phyloP scores from a whole-genome alignment of 768 basidiomycete species.

The Tylopilus balloui region DNA sequence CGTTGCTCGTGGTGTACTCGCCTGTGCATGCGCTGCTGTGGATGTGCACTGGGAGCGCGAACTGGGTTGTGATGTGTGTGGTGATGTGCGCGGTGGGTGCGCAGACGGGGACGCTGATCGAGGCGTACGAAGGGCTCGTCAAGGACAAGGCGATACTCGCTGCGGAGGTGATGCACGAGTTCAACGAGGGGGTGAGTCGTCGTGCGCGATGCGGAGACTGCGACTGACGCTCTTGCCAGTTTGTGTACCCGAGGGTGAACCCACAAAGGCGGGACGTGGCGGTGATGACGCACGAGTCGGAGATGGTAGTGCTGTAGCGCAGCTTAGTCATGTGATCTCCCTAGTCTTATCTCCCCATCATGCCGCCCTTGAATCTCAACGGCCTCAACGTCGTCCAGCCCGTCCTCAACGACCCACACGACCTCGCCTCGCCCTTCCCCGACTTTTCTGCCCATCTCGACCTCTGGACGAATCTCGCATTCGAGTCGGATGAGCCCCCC shows the following conservation, averaged over 20 bases:
- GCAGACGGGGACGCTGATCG: constrained; percentile 45
- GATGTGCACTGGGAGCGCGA: constrained; percentile 63
- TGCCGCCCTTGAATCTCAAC: constrained; percentile 64
- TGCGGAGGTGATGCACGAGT: constrained; percentile 80
- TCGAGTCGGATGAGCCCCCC: constrained; percentile 69
- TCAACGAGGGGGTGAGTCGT: constrained; percentile 65
- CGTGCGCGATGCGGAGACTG: background rate
- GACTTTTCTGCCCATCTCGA: constrained; percentile 76
- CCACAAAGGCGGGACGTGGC: constrained; percentile 73
- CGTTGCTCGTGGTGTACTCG: constrained; percentile 72
- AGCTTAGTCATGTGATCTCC: constrained; percentile 9
- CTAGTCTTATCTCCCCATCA: constrained; percentile 24
- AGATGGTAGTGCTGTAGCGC: constrained; percentile 46
- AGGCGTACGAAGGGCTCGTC: constrained; percentile 54
- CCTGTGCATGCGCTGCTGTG: constrained; percentile 72
- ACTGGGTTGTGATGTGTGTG: constrained; percentile 70
- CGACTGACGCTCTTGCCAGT: constrained; percentile 40
- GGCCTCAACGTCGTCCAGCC: constrained; percentile 79
- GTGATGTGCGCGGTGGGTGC: constrained; percentile 63
- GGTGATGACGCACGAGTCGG: constrained; percentile 82
- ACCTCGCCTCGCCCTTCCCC: constrained; percentile 61
- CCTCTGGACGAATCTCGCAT: constrained; percentile 79
- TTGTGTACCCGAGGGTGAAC: constrained; percentile 78
- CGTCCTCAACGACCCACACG: constrained; percentile 39
- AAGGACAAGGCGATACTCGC: constrained; percentile 75